Conservation (phyloP, 495 filamentous ascomycete genomes). For the Xeromyces bisporus region DNA sequence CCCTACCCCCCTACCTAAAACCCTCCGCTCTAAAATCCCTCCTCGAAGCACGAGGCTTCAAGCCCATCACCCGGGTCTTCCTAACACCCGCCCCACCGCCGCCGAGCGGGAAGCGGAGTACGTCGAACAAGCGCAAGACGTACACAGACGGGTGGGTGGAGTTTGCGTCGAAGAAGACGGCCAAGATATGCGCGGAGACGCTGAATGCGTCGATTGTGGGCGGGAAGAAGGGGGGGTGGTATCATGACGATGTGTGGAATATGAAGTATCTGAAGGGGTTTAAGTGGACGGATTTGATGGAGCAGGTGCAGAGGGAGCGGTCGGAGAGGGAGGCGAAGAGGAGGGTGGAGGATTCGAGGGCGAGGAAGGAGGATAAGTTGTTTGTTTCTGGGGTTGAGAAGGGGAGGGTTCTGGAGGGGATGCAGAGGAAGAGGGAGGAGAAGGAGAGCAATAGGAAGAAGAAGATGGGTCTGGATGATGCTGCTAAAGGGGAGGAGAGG, state of each 20-base stretch:
- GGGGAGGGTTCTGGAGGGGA: slow-evolving; percentile 57
- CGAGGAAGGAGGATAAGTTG: slow-evolving; percentile 65
- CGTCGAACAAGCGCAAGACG: slow-evolving; percentile 76
- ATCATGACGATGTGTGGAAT: slow-evolving; percentile 88
- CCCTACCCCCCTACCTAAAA: slow-evolving; percentile 89
- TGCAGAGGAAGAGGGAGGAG: slow-evolving; percentile 44
- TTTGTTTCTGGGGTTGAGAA: slow-evolving; percentile 72
- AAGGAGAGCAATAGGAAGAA: slow-evolving; percentile 31
- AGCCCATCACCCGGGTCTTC: slow-evolving; percentile 66
- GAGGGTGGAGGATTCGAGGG: slow-evolving; percentile 62
- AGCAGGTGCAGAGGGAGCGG: slow-evolving; percentile 63
- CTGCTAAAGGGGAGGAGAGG: too few relatives aligned
- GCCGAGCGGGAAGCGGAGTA: slow-evolving; percentile 37
- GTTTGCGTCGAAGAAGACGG: slow-evolving; percentile 57
- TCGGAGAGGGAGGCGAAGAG: slow-evolving; percentile 64
- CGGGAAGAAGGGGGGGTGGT: slow-evolving; percentile 75
- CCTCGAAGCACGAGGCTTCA: slow-evolving; percentile 53
- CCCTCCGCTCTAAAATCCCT: slow-evolving; percentile 64
- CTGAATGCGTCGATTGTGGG: slow-evolving; percentile 71
- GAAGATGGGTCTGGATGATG: slow-evolving; percentile 7
- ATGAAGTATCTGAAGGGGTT: slow-evolving; percentile 66
- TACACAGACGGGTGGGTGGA: slow-evolving; percentile 95
- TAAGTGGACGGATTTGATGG: slow-evolving; percentile 54
- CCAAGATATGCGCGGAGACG: slow-evolving; percentile 68
- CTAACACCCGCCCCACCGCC: slow-evolving; percentile 67